A percentile compares a stretch with the other conserved stretches of the same genome.
These are phyloP conservation scores for Dendrobium chrysotoxum DNA, from an alignment of 106 monocot genomes.

Conservation along the genomic window DNA sequence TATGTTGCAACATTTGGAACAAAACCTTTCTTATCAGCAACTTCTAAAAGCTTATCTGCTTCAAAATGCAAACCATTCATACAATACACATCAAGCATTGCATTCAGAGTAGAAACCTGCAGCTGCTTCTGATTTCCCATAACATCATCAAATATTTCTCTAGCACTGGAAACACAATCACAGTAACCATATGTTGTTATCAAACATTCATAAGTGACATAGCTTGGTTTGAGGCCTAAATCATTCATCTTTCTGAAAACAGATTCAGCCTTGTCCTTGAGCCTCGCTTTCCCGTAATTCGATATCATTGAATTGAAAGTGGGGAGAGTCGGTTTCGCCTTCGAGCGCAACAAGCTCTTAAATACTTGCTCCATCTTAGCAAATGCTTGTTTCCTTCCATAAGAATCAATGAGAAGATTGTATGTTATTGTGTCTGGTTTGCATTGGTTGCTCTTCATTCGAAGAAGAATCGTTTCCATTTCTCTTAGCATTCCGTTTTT, in stretches of 20 bases:
- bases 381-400: conserved; percentile 74
- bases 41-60: conserved; percentile 62
- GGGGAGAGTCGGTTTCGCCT: conserved; percentile 70
- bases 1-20: conserved; percentile 64
- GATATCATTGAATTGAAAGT: conserved; percentile 96
- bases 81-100: conserved; percentile 92
- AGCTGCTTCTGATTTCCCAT: conserved; percentile 30
- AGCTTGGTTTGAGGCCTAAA: conserved; percentile 66
- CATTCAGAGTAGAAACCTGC: conserved; percentile 75
- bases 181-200: conserved; percentile 83
- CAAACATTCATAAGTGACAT: conserved; percentile 76
- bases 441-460: conserved; percentile 70
- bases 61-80: conserved; percentile 60
- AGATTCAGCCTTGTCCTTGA: conserved; percentile 68
- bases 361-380: conserved; percentile 99
- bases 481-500: conserved; percentile 86
- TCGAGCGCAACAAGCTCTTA: conserved; percentile 74
- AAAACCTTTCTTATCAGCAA: conserved; percentile 31
- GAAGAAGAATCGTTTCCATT: conserved; percentile 69
- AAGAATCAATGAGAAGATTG: conserved; percentile 88
- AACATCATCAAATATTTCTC: conserved; percentile 79
- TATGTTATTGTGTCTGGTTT: conserved; percentile 82
- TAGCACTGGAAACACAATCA: conserved; percentile 63
- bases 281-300: conserved; percentile 79
- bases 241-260: conserved; percentile 54